phyloP scores from a whole-genome alignment of 805 yeast genomes.

The Barnettozyma populi region DNA sequence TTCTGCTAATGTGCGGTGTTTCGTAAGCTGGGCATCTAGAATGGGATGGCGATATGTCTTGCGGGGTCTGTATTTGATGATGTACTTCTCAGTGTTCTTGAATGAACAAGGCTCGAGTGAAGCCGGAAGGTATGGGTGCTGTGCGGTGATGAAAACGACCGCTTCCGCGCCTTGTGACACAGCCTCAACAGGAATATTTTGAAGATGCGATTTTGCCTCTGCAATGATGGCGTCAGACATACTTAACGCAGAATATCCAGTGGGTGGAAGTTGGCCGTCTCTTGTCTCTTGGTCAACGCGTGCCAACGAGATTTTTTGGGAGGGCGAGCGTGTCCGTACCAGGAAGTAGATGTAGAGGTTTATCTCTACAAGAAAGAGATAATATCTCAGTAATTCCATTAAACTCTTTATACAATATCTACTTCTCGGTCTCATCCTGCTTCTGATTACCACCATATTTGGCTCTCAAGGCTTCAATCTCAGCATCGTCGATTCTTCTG shows the following conservation, averaged over 20 bases:
- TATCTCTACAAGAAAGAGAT: too few species aligned
- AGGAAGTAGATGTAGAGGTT: background rate
- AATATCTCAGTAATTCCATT: background rate
- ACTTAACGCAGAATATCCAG: background rate
- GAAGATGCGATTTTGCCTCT: constrained; percentile 38
- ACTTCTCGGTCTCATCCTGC: constrained; percentile 6
- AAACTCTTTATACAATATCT: background rate
- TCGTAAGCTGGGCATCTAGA: constrained; percentile 71
- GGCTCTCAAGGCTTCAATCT: constrained; percentile 80
- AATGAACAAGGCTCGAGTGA: constrained; percentile 10
- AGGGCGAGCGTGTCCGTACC: background rate
- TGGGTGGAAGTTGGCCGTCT: too few species aligned
- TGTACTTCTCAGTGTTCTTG: constrained; percentile 34
- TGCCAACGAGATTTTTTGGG: background rate
- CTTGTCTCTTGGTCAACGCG: too few species aligned
- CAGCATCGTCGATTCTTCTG: constrained; percentile 84
- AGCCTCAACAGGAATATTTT: constrained; percentile 44
- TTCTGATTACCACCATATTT: constrained; percentile 78
- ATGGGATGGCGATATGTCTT: constrained; percentile 87
- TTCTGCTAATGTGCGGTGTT: constrained; percentile 78
- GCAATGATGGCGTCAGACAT: constrained; percentile 54
- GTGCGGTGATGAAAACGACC: constrained; percentile 54
- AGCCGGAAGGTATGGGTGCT: constrained; percentile 61
- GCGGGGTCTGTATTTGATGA: constrained; percentile 81
- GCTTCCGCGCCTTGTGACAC: constrained; percentile 94